Conservation (phyloP, 805 yeast species). For the Torulaspora franciscae region DNA sequence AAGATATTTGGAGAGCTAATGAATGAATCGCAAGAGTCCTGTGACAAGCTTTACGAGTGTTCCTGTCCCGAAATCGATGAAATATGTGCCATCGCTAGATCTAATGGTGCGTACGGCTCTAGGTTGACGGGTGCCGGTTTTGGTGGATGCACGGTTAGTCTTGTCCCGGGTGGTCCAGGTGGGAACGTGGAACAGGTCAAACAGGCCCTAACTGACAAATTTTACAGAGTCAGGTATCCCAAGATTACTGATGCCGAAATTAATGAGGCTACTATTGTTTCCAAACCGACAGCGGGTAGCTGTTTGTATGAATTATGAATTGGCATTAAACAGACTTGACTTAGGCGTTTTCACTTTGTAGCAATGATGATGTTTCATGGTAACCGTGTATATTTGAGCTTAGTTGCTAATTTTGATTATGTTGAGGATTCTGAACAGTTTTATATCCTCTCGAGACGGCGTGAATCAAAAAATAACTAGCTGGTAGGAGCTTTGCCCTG, state of each 20-base stretch:
- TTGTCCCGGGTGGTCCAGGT: slow-evolving; percentile 36
- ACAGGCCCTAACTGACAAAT: slow-evolving; percentile 47
- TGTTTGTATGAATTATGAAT: slow-evolving; percentile 27
- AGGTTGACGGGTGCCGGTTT: slow-evolving; percentile 78
- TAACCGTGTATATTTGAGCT: background rate
- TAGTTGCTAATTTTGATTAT: background rate
- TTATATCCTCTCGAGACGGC: background rate
- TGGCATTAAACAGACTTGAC: background rate
- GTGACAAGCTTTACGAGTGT: slow-evolving; percentile 46
- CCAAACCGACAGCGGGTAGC: slow-evolving; percentile 55
- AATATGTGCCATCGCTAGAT: slow-evolving; percentile 49
- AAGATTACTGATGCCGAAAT: slow-evolving; percentile 43
- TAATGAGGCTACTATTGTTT: slow-evolving; percentile 48
- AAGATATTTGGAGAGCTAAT: slow-evolving; percentile 48
- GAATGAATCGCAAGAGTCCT: slow-evolving; percentile 56
- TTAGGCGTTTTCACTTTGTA: background rate
- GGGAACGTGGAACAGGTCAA: slow-evolving; percentile 34
- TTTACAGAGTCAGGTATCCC: slow-evolving; percentile 48
- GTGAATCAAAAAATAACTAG: background rate
- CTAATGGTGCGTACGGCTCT: slow-evolving; percentile 58
- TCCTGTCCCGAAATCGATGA: slow-evolving; percentile 52
- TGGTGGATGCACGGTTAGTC: slow-evolving; percentile 70
- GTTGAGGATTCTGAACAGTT: background rate
- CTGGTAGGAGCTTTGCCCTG: background rate
- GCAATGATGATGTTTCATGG: background rate